These are phyloP conservation scores for Periconia sp. DNA, from an alignment of 2,329 filamentous ascomycete genomes.

Conservation along the genomic window DNA sequence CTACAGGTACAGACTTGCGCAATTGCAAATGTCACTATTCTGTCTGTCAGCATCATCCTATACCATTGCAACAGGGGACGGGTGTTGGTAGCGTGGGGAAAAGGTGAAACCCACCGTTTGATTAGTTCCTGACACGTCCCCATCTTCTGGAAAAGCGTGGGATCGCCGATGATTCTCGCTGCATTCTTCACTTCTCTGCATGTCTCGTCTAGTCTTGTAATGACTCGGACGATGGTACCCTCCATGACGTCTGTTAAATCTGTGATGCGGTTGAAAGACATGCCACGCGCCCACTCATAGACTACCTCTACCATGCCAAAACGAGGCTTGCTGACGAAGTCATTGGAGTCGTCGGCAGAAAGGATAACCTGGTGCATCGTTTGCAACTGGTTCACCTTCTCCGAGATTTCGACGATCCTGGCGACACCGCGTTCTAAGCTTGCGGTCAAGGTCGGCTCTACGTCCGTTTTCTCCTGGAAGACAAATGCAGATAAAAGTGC, in stretches of 20 bases:
- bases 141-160: conserved; percentile 94
- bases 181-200: conserved; percentile 98
- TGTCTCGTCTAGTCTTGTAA: conserved; percentile 92
- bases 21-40: conserved; percentile 49
- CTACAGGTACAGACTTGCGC: conserved; percentile 48
- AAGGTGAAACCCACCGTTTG: conserved; percentile 76
- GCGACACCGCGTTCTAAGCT: conserved; percentile 82
- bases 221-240: conserved; percentile 94
- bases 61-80: conserved; percentile 6
- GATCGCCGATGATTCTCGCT: conserved; percentile 92
- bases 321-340: conserved; percentile 84
- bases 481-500: conserved; percentile 93
- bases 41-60: conserved; percentile 25
- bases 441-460: conserved; percentile 78
- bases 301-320: conserved; percentile 98
- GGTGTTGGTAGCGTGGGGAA: conserved; percentile 4
- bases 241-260: conserved; percentile 95
- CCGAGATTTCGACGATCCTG: conserved; percentile 86
- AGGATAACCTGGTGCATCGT: conserved; percentile 91
- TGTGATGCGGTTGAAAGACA: conserved; percentile 98
- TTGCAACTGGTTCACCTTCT: conserved; percentile 91
- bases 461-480: conserved; percentile 95
- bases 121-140: conserved; percentile 97
- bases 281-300: conserved; percentile 96
- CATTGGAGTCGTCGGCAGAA: conserved; percentile 86